Conservation (phyloP, 2,329 filamentous ascomycete genomes). For the Colletotrichum liaoningense region DNA sequence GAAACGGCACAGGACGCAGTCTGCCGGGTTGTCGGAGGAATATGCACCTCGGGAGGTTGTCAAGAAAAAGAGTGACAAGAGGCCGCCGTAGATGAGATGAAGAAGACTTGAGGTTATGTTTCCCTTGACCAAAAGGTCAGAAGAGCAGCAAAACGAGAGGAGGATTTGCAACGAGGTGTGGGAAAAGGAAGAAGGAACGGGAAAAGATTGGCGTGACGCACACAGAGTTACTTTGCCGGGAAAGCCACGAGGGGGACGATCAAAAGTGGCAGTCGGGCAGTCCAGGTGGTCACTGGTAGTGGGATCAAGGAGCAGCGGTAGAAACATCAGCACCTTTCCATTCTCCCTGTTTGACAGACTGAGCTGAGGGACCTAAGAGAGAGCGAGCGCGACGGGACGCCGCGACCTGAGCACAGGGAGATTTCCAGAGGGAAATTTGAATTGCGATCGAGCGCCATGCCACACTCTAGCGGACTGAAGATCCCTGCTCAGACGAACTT, state of each 20-base stretch:
- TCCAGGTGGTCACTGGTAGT: neutral
- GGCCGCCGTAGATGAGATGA: constrained; percentile 22
- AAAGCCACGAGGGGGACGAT: constrained; percentile 28
- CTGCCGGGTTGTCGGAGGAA: constrained; percentile 13
- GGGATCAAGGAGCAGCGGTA: neutral
- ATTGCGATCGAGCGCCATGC: constrained; percentile 34
- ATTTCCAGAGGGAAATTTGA: constrained; percentile 30
- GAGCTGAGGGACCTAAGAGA: neutral
- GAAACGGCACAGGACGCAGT: constrained; percentile 26
- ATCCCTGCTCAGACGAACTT: constrained; percentile 34
- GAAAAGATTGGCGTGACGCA: constrained; percentile 29
- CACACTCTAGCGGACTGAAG: constrained; percentile 8
- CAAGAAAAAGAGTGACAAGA: constrained; percentile 1
- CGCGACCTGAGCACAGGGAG: constrained; percentile 1
- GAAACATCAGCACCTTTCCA: neutral
- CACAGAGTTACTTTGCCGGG: constrained; percentile 5
- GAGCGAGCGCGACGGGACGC: constrained; percentile 4
- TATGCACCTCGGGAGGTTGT: constrained; percentile 11
- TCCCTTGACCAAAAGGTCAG: constrained; percentile 5
- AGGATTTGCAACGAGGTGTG: constrained; percentile 5
- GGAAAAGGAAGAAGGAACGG: constrained; percentile 6
- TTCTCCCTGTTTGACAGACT: neutral
- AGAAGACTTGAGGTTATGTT: neutral
- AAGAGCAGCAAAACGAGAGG: neutral
- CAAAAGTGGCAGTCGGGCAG: neutral